Percentiles rank a stretch among this genome's conserved stretches.
Conservation (phyloP, 345 rosid species). For the Euphorbia lathyris region DNA sequence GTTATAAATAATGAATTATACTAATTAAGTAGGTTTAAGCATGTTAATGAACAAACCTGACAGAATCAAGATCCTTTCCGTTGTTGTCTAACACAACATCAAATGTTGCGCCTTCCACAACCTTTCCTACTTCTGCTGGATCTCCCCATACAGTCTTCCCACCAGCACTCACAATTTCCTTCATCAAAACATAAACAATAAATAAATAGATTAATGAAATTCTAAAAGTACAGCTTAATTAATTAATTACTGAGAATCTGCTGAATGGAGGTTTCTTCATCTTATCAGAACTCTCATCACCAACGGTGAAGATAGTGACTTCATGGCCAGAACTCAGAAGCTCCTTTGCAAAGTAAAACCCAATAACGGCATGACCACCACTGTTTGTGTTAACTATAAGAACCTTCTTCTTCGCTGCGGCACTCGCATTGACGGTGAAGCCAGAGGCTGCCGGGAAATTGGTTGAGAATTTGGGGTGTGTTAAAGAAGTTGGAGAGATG, state of each 20-base stretch:
- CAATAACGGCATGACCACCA: conserved; percentile 88
- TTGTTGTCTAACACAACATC: conserved; percentile 93
- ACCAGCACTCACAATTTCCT: conserved; percentile 89
- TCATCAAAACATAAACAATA: neutral
- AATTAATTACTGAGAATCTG: conserved; percentile 61
- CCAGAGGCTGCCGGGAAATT: conserved; percentile 31
- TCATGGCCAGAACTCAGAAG: conserved; percentile 74
- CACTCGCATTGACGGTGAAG: conserved; percentile 45
- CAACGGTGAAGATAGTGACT: conserved; percentile 77
- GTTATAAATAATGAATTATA: too few species aligned
- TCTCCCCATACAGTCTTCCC: conserved; percentile 92
- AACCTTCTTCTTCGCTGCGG: conserved; percentile 75
- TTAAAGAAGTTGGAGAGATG: conserved; percentile 27
- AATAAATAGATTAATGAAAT: neutral
- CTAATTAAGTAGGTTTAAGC: neutral
- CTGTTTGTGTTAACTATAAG: conserved; percentile 83
- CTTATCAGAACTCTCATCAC: conserved; percentile 77
- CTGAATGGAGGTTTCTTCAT: conserved; percentile 94
- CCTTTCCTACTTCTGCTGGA: conserved; percentile 68
- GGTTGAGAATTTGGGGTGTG: conserved; percentile 23
- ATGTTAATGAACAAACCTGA: conserved; percentile 47
- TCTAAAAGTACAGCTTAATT: too few species aligned
- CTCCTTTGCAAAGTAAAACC: conserved; percentile 83
- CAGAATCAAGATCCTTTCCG: conserved; percentile 83
- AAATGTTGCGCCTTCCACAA: conserved; percentile 56